phyloP scores from a whole-genome alignment of 768 basidiomycete genomes.

The Melanogaster broomeanus region DNA sequence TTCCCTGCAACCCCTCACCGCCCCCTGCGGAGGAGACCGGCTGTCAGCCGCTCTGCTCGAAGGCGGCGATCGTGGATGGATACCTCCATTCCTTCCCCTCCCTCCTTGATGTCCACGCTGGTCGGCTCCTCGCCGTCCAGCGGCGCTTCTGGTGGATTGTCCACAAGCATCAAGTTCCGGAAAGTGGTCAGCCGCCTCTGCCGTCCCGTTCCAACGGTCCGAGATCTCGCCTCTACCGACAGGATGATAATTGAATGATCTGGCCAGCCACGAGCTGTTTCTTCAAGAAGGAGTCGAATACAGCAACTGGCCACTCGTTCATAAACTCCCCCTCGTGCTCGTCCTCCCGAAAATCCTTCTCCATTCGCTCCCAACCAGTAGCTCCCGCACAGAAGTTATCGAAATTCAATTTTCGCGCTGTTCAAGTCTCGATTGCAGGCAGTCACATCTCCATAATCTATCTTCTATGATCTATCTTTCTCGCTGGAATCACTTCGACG shows the following conservation, averaged over 20 bases:
- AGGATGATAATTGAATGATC: conserved; percentile 3
- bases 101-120: neutral
- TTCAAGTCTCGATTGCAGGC: too few species aligned
- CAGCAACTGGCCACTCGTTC: too few species aligned
- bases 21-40: neutral
- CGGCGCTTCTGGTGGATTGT: neutral
- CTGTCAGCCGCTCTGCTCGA: neutral
- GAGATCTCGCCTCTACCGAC: neutral
- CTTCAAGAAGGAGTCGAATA: neutral
- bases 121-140: neutral
- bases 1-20: neutral
- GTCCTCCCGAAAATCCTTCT: too few species aligned
- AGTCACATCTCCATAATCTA: too few species aligned
- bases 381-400: too few species aligned
- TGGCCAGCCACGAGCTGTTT: neutral
- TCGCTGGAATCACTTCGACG: too few species aligned
- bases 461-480: too few species aligned
- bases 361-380: too few species aligned
- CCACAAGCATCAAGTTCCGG: neutral
- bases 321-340: too few species aligned
- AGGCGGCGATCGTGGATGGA: neutral
- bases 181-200: conserved; percentile 5
- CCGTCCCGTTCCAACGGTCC: conserved; percentile 3
- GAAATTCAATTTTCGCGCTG: too few species aligned
- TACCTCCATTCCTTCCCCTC: neutral